phyloP scores from a whole-genome alignment of 2,329 filamentous ascomycete genomes.

The Immersiporthe knoxdaviesiana region DNA sequence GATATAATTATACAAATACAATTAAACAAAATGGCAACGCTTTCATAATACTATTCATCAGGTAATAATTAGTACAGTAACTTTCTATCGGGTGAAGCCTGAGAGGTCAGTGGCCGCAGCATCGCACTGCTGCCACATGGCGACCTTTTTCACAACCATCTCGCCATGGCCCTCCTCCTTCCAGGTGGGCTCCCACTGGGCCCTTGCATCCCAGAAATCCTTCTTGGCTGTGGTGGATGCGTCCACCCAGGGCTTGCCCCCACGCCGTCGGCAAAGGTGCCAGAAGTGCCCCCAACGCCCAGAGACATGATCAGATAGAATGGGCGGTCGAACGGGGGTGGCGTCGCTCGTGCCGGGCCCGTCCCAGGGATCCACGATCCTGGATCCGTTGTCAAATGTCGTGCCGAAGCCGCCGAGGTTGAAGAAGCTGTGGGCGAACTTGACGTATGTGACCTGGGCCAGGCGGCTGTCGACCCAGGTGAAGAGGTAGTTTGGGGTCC shows the following conservation, averaged over 20 bases:
- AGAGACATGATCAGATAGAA: slow-evolving; percentile 14
- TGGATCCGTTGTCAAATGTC: slow-evolving; percentile 23
- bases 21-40: slow-evolving; percentile 1
- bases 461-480: slow-evolving; percentile 28
- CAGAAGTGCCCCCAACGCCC: slow-evolving; percentile 7
- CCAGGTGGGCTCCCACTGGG: slow-evolving; percentile 18
- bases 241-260: slow-evolving; percentile 30
- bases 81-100: not conserved
- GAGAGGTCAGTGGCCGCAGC: slow-evolving; percentile 2
- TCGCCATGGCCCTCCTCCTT: slow-evolving; percentile 3
- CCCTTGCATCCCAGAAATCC: slow-evolving; percentile 28
- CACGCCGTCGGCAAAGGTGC: slow-evolving; percentile 20
- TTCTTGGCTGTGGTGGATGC: slow-evolving; percentile 17
- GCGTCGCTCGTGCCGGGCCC: slow-evolving; percentile 11
- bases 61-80: not conserved
- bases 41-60: not conserved
- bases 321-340: slow-evolving; percentile 17
- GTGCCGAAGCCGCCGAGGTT: slow-evolving; percentile 18
- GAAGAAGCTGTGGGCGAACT: slow-evolving; percentile 22
- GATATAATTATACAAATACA: too few relatives aligned
- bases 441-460: slow-evolving; percentile 27
- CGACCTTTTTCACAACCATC: slow-evolving; percentile 13
- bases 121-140: slow-evolving; percentile 30
- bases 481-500: slow-evolving; percentile 28
- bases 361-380: slow-evolving; percentile 20